Evolutionary conservation across 2,329 filamentous ascomycete species (phyloP), one percentile per base, ranked within the genome.

Genomic region (Penicillium hordei): DNA sequence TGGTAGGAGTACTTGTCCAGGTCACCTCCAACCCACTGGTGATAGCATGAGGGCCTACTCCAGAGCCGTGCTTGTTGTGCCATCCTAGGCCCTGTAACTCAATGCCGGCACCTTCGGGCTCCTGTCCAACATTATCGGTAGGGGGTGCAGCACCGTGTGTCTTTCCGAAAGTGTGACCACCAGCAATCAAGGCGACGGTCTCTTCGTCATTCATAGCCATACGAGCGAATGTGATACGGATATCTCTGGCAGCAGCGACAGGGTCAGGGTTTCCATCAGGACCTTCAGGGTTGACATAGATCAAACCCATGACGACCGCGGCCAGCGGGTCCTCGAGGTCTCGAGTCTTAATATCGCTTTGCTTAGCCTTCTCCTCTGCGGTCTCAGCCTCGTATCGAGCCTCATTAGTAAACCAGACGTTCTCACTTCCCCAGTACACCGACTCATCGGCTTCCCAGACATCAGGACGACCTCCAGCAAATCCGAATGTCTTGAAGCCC

Each of bases 171-270:
- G 85, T 82, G 80, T 93, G 89, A 39, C 89, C 89, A 70, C 89
- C 89, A 39, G 87, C 87, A 70, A 93, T 92, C 45, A 93, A 78
- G 15, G 89, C 89, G 53, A 90, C 89, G 0, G 89, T 93, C 80
- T 93, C 89, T 76, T 90, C 86, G 70, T 92, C 88, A 70, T 90
- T 86, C 89, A 93, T 92, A 60, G 86, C 89, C 89, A 93, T 92
- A 72, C 89, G 88, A 62, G 81, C 81, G 66, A 92, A 93, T 19
- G 89, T 90, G 58, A 80, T 82, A 62, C 88, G 88, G 70, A 92
- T 92, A 68, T 93, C 89, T 57, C 81, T 76, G 42, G 85, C 89
- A 1, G 89, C 82, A 15, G 87, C 86, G 40, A 87, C 74, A 21
- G 88, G 86, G 69, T 92, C 88, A 3, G 88, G 87, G 55, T 83